phyloP scores from a whole-genome alignment of 257 asterid genomes.

The Solanum paucissectum region DNA sequence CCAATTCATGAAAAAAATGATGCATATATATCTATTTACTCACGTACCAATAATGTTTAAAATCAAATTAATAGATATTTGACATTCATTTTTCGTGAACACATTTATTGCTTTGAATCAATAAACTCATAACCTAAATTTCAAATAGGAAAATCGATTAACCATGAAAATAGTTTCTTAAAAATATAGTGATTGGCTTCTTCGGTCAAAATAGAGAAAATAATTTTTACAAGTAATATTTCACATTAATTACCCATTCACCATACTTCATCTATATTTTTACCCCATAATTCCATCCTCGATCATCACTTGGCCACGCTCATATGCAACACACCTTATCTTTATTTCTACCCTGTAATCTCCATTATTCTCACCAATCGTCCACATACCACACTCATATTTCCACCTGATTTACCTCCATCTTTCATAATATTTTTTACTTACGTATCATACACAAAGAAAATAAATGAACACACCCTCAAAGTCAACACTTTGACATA shows the following conservation, averaged over 20 bases:
- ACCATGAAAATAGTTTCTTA: not conserved
- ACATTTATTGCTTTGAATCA: not conserved
- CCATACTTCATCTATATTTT: not conserved
- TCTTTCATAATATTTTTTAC: not conserved
- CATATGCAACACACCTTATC: not conserved
- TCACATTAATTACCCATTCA: not conserved
- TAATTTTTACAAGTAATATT: not conserved
- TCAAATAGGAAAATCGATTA: not conserved
- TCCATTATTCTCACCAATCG: not conserved
- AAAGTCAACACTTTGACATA: not conserved
- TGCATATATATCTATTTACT: too few species aligned
- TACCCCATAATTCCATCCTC: fast-evolving
- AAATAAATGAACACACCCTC: not conserved
- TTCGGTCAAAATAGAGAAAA: not conserved
- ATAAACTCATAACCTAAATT: too few species aligned
- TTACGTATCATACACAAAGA: not conserved
- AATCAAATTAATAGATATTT: too few species aligned
- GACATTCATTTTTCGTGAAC: not conserved
- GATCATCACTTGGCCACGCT: not conserved
- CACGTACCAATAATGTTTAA: not conserved
- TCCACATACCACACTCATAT: not conserved
- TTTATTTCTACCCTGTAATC: not conserved
- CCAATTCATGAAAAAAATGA: not conserved
- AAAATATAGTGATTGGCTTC: not conserved
- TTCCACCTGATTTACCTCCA: not conserved